Percentiles rank a stretch among this genome's conserved stretches.
These are phyloP conservation scores for Nigrograna mackinnonii DNA, from an alignment of 2,329 filamentous ascomycete genomes.

Conservation along the genomic window DNA sequence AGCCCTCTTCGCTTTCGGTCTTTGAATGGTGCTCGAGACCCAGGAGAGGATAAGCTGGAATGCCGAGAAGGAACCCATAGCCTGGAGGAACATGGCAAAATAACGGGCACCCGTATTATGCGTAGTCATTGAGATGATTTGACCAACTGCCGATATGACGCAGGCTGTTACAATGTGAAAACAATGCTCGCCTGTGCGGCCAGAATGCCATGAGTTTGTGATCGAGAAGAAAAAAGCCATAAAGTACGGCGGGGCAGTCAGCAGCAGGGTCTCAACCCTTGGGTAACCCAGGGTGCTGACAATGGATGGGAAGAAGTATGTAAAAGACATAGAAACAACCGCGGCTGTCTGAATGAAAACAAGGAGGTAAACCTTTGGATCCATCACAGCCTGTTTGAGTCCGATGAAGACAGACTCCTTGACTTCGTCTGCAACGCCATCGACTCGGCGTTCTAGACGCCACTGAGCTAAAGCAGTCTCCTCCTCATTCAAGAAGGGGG, in stretches of 20 bases:
- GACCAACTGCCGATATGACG: conserved; percentile 16
- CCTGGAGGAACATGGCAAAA: conserved; percentile 67
- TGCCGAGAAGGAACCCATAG: conserved; percentile 17
- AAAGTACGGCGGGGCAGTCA: conserved; percentile 64
- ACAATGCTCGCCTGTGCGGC: conserved; percentile 58
- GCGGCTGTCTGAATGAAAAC: conserved; percentile 59
- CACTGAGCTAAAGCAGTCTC: conserved; percentile 22
- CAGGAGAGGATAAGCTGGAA: background rate
- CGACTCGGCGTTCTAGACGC: conserved; percentile 22
- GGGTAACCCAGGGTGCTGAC: conserved; percentile 62
- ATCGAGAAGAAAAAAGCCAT: conserved; percentile 53
- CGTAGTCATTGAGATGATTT: conserved; percentile 49
- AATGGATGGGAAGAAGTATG: conserved; percentile 68
- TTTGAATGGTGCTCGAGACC: background rate
- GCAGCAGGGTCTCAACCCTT: conserved; percentile 55
- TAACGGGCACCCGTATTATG: conserved; percentile 57
- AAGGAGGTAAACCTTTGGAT: conserved; percentile 58
- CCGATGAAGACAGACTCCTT: conserved; percentile 34
- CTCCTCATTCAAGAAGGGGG: conserved; percentile 43
- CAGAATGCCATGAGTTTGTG: conserved; percentile 58
- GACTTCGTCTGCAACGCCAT: conserved; percentile 18
- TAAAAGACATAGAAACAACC: conserved; percentile 51
- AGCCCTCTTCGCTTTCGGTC: conserved; percentile 1
- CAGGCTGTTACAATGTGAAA: conserved; percentile 38
- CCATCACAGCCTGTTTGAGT: conserved; percentile 52